These are phyloP conservation scores for Leccinum variicolor DNA, from an alignment of 768 basidiomycete species.

Conservation along the genomic window DNA sequence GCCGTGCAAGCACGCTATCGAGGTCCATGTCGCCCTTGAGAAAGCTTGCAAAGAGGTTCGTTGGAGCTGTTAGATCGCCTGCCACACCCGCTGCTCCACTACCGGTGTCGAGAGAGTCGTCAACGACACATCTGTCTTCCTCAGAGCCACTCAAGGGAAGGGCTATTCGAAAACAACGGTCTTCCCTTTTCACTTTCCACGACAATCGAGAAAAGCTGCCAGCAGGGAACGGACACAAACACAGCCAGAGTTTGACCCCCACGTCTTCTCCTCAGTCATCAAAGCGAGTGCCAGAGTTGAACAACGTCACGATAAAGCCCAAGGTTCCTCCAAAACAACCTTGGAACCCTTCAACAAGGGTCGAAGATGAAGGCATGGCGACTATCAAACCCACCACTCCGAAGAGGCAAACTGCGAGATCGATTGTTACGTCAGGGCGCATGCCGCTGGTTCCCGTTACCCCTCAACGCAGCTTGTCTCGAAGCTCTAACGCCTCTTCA, in stretches of 20 bases:
- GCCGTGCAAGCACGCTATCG: conserved; percentile 46
- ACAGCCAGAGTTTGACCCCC: conserved; percentile 69
- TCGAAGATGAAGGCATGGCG: conserved; percentile 52
- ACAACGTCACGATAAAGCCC: conserved; percentile 40
- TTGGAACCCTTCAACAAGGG: conserved; percentile 83
- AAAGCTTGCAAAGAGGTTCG: conserved; percentile 71
- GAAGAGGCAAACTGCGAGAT: conserved; percentile 47
- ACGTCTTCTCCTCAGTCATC: conserved; percentile 54
- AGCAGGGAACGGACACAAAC: conserved; percentile 61
- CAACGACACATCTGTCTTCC: conserved; percentile 39
- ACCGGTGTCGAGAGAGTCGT: conserved; percentile 40
- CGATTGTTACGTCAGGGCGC: conserved; percentile 40
- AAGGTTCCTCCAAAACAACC: conserved; percentile 40
- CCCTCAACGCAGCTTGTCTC: conserved; percentile 62
- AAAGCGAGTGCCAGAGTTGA: conserved; percentile 34
- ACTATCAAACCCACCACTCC: conserved; percentile 48
- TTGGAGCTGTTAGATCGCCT: conserved; percentile 42
- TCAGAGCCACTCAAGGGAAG: conserved; percentile 48
- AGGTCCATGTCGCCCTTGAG: conserved; percentile 79
- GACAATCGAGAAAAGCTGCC: conserved; percentile 44
- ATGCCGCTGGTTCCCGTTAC: conserved; percentile 48
- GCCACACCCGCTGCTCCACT: conserved; percentile 44
- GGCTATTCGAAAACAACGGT: conserved; percentile 50
- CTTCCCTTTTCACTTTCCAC: conserved; percentile 60
- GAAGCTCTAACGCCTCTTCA: conserved; percentile 74